Percentiles rank a stretch among this genome's conserved stretches.
phyloP scores from a whole-genome alignment of 2,329 filamentous ascomycete species.

The Fusarium floridanum region DNA sequence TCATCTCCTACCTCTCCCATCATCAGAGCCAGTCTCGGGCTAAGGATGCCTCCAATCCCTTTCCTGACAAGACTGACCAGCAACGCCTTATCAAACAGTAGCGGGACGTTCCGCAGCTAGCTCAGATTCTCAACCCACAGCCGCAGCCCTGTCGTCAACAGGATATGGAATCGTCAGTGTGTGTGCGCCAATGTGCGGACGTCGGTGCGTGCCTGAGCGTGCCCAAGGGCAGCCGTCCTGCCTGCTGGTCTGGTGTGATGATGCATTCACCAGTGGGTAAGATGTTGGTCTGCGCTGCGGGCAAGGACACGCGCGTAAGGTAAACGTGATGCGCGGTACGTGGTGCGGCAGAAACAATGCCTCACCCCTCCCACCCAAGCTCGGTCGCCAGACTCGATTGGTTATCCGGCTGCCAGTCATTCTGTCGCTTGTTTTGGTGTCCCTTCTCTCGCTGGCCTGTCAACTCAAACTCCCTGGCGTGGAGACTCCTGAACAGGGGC shows the following conservation, averaged over 20 bases:
- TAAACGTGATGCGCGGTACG: constrained; percentile 16
- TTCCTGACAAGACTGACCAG: constrained; percentile 12
- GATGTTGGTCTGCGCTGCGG: neutral
- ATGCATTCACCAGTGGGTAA: neutral
- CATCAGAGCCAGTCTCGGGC: constrained; percentile 8
- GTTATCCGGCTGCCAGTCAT: constrained; percentile 13
- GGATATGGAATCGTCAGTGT: neutral
- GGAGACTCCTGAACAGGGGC: neutral
- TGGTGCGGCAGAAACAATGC: constrained; percentile 10
- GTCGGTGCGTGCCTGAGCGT: constrained; percentile 7
- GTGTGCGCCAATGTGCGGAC: neutral
- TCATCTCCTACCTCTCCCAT: neutral
- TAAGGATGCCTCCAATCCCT: constrained; percentile 7
- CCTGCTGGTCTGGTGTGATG: constrained; percentile 8
- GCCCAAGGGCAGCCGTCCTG: neutral
- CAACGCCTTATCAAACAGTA: constrained; percentile 18
- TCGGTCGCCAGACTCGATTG: constrained; percentile 25
- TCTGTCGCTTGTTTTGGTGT: constrained; percentile 30
- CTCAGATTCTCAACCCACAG: constrained; percentile 7
- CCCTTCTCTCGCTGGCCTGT: constrained; percentile 10
- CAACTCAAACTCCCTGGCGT: constrained; percentile 1
- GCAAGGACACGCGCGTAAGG: constrained; percentile 23
- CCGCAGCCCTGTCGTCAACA: constrained; percentile 11
- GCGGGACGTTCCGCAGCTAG: constrained; percentile 44
- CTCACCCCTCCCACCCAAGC: constrained; percentile 3